A percentile compares a stretch with the other conserved stretches of the same genome.
These are phyloP conservation scores for Phytophthora pinifolia DNA, from an alignment of 352 stramenopile species.

Conservation along the genomic window DNA sequence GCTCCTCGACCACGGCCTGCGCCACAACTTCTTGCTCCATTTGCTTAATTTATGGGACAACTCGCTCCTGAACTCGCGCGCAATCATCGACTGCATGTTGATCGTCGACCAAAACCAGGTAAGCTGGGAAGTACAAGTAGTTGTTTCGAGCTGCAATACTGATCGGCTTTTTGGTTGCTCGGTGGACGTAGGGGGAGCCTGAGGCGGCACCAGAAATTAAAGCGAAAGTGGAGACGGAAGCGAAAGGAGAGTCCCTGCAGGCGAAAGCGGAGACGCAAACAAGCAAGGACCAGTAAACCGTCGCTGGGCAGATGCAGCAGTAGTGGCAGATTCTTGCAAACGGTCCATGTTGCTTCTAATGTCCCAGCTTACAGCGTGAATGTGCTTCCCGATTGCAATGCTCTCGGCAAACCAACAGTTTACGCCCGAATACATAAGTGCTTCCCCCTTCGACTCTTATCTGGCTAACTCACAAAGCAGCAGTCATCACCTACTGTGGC, in stretches of 20 bases:
- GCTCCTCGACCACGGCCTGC: slow-evolving; percentile 72
- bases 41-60: slow-evolving; percentile 92
- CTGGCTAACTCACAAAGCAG: slow-evolving; percentile 3
- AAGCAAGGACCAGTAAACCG: slow-evolving; percentile 17
- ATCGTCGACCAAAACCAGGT: slow-evolving; percentile 77
- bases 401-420: slow-evolving; percentile 13
- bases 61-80: slow-evolving; percentile 79
- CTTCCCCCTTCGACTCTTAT: slow-evolving; percentile 10
- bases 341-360: slow-evolving; percentile 16
- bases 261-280: slow-evolving; percentile 11
- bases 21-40: slow-evolving; percentile 88
- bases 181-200: slow-evolving; percentile 7
- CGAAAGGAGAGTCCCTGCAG: not conserved
- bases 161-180: not conserved
- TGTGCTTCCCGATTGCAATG: slow-evolving; percentile 10
- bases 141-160: too few relatives aligned
- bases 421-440: slow-evolving; percentile 28
- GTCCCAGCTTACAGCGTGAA: slow-evolving; percentile 9
- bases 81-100: slow-evolving; percentile 88
- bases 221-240: slow-evolving; percentile 1
- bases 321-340: slow-evolving; percentile 15
- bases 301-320: slow-evolving; percentile 4
- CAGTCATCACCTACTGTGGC: slow-evolving; percentile 23
- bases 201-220: slow-evolving; percentile 14
- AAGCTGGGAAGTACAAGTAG: not conserved